Evolutionary conservation across 2,329 filamentous ascomycete genomes (phyloP).

Genomic region (Penicillium sp.): DNA sequence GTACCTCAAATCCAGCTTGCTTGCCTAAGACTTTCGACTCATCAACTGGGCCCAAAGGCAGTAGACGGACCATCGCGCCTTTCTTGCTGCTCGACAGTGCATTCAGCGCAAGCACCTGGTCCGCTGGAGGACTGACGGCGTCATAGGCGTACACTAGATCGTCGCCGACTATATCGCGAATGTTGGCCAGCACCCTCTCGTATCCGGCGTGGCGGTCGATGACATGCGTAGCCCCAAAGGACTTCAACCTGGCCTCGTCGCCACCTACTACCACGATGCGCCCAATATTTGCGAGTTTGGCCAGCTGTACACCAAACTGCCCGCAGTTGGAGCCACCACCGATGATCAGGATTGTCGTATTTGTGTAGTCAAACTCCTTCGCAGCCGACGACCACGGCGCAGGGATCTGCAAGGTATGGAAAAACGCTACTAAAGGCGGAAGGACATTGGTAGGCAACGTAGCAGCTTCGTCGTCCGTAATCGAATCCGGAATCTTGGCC

Average conservation of each 20-base stretch:
- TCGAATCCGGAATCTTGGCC: constrained; percentile 30
- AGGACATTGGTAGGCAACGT: constrained; percentile 37
- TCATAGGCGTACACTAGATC: constrained; percentile 39
- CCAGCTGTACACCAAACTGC: constrained; percentile 22
- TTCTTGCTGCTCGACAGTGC: constrained; percentile 34
- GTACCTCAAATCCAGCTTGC: constrained; percentile 29
- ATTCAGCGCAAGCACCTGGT: constrained; percentile 28
- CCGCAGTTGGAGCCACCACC: constrained; percentile 24
- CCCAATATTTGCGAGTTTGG: constrained; percentile 31
- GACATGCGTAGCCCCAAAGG: constrained; percentile 39
- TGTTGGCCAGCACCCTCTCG: constrained; percentile 24
- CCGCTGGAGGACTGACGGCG: constrained; percentile 24
- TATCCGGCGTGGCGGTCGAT: constrained; percentile 37
- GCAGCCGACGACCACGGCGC: constrained; percentile 18
- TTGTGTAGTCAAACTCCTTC: constrained; percentile 7
- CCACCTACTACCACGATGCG: constrained; percentile 37
- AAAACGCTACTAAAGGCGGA: constrained; percentile 32
- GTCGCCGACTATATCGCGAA: constrained; percentile 36
- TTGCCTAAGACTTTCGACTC: constrained; percentile 27
- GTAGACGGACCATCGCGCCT: constrained; percentile 26
- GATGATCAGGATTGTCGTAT: constrained; percentile 21
- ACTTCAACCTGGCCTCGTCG: constrained; percentile 27
- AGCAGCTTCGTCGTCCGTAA: constrained; percentile 35
- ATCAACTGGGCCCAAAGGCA: constrained; percentile 22
- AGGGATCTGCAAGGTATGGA: constrained; percentile 18